Evolutionary conservation across 768 basidiomycete genomes (phyloP), one percentile per base, ranked within the genome.

Genomic region (Phlegmacium glaucopus): DNA sequence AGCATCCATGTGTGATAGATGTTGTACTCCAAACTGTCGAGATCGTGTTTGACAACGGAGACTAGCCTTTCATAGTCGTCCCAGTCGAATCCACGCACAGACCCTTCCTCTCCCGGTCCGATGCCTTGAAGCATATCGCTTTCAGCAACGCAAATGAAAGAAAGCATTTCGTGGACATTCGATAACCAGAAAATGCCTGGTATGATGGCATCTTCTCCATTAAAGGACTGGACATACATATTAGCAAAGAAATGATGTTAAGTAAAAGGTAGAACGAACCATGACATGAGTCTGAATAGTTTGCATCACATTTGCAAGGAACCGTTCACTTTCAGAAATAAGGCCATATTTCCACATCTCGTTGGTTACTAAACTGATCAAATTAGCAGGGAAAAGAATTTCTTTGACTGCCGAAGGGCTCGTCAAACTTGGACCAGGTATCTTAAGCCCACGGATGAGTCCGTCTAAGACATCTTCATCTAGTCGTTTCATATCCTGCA

Each of bases 311-410:
- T 95, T 98, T 29, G 96, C 96, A 48, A 99, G 74, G 80, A 99
- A 98, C 40, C 94, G 79, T 67, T 98, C 96, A 70, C 93, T 95
- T 68, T 99, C 96, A 12, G 84, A 78, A 55, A 98, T 97, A 55
- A 99, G 81, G 41, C 94, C 93, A 60, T 95, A 94, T 69, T 96
- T 97, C 96, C 96, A 98, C 96, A 99, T 99, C 69, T 98, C 96
- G 66, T 99, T 99, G n/a, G 94, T 95, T 55, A 96, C 86, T 39
- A 98, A 72, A 62, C 90, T 92, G 68, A 99, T 98, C 50, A 99
- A 80, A 66, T 98, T 97, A 18, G 96, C 94, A 9, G 96, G 96
- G 85, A 99, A 99, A 35, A 99, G 77, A 45, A 99, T 94, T 66
- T 99, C 96, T 69, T 97, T 97, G 52, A 92, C 85, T 15, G 87